A percentile compares a stretch with the other conserved stretches of the same genome.
phyloP scores from a whole-genome alignment of 1,284 basidiomycete genomes.

The Leccinum pachyderme region DNA sequence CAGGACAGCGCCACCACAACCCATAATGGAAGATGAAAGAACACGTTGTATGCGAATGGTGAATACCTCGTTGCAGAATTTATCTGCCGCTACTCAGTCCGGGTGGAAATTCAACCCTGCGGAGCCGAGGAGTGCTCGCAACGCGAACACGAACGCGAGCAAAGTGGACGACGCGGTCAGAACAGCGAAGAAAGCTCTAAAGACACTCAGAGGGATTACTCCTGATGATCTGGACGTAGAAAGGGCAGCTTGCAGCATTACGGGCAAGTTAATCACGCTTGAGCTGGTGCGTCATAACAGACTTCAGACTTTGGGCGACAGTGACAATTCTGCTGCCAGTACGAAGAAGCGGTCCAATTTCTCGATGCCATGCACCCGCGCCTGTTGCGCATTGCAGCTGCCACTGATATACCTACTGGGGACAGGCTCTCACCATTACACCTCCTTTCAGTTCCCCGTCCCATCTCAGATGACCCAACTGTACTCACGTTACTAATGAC shows the following conservation, averaged over 20 bases:
- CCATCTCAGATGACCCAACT: slow-evolving; percentile 37
- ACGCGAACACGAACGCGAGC: slow-evolving; percentile 29
- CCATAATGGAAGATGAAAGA: slow-evolving; percentile 28
- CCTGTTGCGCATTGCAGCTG: slow-evolving; percentile 29
- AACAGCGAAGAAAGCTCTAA: slow-evolving; percentile 40
- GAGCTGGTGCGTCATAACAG: slow-evolving; percentile 54
- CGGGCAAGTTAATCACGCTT: slow-evolving; percentile 60
- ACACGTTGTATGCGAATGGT: slow-evolving; percentile 54
- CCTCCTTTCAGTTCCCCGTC: slow-evolving; percentile 48
- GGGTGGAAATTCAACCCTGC: slow-evolving; percentile 49
- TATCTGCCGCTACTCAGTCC: slow-evolving; percentile 51
- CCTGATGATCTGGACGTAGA: slow-evolving; percentile 63
- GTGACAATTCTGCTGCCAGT: slow-evolving; percentile 37
- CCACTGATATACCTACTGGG: not conserved
- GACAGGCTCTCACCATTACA: slow-evolving; percentile 22
- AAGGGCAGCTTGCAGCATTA: slow-evolving; percentile 61
- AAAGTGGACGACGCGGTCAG: slow-evolving; percentile 36
- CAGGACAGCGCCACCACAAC: not conserved
- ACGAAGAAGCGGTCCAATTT: slow-evolving; percentile 45
- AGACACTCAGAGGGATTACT: slow-evolving; percentile 43
- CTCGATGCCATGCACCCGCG: slow-evolving; percentile 46
- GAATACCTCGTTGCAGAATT: slow-evolving; percentile 56
- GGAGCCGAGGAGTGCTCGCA: slow-evolving; percentile 21
- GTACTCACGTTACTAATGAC: slow-evolving; percentile 55
- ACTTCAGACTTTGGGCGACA: not conserved